Evolutionary conservation across 116 monocot genomes (phyloP).

Genomic region (Zostera marina): DNA sequence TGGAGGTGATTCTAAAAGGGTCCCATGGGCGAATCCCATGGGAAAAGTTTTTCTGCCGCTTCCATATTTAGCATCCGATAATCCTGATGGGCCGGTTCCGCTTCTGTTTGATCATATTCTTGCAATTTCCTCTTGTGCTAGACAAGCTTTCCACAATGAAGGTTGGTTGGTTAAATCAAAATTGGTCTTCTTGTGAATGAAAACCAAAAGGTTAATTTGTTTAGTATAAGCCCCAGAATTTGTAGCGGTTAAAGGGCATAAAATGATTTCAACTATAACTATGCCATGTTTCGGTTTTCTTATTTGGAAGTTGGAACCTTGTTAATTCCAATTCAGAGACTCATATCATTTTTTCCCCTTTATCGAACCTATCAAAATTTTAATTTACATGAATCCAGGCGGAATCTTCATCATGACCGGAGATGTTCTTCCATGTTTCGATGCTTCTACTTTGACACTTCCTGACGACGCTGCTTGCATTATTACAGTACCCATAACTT

Average conservation of each 20-base stretch:
- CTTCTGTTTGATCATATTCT: constrained; percentile 97
- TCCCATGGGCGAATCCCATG: constrained; percentile 99
- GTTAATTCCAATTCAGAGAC: background rate
- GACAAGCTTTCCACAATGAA: constrained; percentile 84
- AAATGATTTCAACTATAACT: no score
- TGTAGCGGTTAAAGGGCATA: no score
- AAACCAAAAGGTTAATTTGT: background rate
- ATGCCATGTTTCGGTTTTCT: background rate
- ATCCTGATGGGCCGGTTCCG: constrained; percentile 89
- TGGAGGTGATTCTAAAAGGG: constrained; percentile 94
- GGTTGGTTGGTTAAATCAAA: constrained; percentile 32
- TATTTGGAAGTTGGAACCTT: background rate
- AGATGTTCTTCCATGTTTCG: constrained; percentile 97
- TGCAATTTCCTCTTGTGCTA: constrained; percentile 90
- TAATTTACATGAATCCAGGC: constrained; percentile 23
- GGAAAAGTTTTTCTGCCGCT: constrained; percentile 93
- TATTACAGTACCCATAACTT: constrained; percentile 76
- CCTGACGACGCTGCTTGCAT: constrained; percentile 76
- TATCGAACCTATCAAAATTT: background rate
- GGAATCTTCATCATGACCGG: constrained; percentile 98
- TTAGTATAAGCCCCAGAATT: background rate
- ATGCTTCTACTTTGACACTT: constrained; percentile 62
- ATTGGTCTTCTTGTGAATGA: no score
- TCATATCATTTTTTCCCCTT: background rate
- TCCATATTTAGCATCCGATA: constrained; percentile 67